A percentile compares a stretch with the other conserved stretches of the same genome.
Evolutionary conservation across 192 early-diverging fungal genomes (phyloP).

Genomic region (Thamnidium elegans): DNA sequence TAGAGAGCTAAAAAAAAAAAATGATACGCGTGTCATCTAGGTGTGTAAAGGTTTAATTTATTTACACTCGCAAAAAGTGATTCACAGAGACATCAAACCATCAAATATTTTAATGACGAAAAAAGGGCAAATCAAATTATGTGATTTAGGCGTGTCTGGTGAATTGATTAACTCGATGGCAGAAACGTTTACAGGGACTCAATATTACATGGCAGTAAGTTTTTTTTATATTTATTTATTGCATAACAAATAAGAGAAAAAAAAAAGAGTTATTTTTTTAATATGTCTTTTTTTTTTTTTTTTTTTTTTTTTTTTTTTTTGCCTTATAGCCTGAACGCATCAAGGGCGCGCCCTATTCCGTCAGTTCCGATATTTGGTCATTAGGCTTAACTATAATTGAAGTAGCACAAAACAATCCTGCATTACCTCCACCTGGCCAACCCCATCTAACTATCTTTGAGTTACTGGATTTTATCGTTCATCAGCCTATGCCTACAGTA

Average conservation of each 20-base stretch:
- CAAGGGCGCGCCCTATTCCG: slow-evolving; percentile 81
- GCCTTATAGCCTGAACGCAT: slow-evolving; percentile 85
- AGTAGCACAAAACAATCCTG: slow-evolving; percentile 86
- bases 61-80: slow-evolving; percentile 80
- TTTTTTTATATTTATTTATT: slow-evolving; percentile 2
- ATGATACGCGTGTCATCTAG: slow-evolving; percentile 15
- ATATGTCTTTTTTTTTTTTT: no score
- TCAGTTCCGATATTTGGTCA: slow-evolving; percentile 97
- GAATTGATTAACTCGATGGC: slow-evolving; percentile 85
- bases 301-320: slow-evolving; percentile 1
- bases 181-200: slow-evolving; percentile 94
- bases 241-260: slow-evolving; percentile 1
- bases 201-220: slow-evolving; percentile 91
- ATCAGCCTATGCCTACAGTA: slow-evolving; percentile 78
- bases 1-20: neutral
- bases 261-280: neutral
- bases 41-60: slow-evolving; percentile 88
- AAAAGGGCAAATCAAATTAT: slow-evolving; percentile 87
- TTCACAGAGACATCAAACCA: slow-evolving; percentile 97
- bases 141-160: slow-evolving; percentile 95
- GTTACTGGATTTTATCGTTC: slow-evolving; percentile 88
- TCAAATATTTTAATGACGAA: slow-evolving; percentile 95
- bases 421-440: slow-evolving; percentile 81
- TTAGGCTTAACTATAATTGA: slow-evolving; percentile 91
- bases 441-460: slow-evolving; percentile 81